These are phyloP conservation scores for Tubosaeta sp. DNA, from an alignment of 768 basidiomycete genomes.

Conservation along the genomic window DNA sequence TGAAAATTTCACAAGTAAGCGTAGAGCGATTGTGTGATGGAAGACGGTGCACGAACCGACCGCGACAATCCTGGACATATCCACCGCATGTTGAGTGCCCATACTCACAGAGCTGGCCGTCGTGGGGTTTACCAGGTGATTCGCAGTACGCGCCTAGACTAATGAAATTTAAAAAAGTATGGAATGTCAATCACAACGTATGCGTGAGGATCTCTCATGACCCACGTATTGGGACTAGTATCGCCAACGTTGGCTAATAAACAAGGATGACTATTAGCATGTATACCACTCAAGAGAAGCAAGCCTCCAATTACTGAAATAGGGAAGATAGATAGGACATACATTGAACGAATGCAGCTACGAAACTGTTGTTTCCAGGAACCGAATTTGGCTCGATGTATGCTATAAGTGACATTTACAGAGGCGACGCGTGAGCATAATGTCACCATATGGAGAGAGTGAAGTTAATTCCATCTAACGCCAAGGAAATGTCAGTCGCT, in stretches of 20 bases:
- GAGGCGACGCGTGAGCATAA: neutral
- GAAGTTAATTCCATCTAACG: neutral
- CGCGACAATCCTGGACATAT: constrained; percentile 62
- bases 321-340: constrained; percentile 18
- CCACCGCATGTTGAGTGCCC: constrained; percentile 75
- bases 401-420: constrained; percentile 33
- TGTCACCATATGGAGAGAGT: neutral
- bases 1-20: constrained; percentile 19
- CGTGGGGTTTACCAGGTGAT: constrained; percentile 62
- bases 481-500: constrained; percentile 9
- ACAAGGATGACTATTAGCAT: neutral
- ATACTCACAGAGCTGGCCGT: constrained; percentile 66
- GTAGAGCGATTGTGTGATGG: neutral
- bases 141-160: constrained; percentile 73
- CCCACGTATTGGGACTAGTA: constrained; percentile 75
- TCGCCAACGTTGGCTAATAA: constrained; percentile 75
- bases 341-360: constrained; percentile 77
- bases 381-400: constrained; percentile 56
- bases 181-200: neutral
- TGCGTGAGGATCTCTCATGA: constrained; percentile 2
- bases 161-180: neutral
- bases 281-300: neutral
- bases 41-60: constrained; percentile 42
- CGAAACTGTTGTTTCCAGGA: constrained; percentile 68
- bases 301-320: neutral